Evolutionary conservation across 805 yeast genomes (phyloP), one percentile per base, ranked within the genome.

Genomic region (Spathaspora arborariae): DNA sequence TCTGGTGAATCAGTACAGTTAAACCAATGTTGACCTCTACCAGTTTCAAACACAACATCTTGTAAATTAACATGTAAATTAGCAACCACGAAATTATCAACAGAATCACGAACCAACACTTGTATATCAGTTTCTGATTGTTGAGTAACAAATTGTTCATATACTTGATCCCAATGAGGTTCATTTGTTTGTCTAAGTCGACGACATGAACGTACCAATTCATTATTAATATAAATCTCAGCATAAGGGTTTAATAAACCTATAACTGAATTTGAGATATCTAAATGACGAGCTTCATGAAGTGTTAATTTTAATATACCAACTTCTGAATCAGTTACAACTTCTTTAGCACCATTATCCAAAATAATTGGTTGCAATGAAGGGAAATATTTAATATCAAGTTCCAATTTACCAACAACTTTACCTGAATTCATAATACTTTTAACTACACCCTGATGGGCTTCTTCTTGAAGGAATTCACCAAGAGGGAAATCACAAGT

Each of bases 231-330:
- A 54, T 67, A 80, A 18, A 87, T 61, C 56, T 84, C 87, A 13
- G 90, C 90, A 62, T 77, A 82, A 22, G 94, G 85, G 59, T 84
- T 77, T 54, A 80, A 65, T 46, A 75, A 64, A 24, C 81, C 82
- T 46, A 74, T 50, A 41, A 57, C 81, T 0, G 89, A 76, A 22
- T 70, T 58, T 3, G 80, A 62, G 15, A 67, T 58, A 55, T 83
- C 85, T 59, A 87, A 70, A 41, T 77, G 72, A 43, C 70, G 73
- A 19, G 87, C 88, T 49, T 78, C 78, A 50, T 83, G 82, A 42
- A 87, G 63, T 9, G 74, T 73, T 35, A 86, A 56, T 56, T 84
- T 85, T 64, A 85, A 68, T 48, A 87, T 81, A 71, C 94, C 95
- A 44, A 81, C 80, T 55, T 85, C 89, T n/a, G 82, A 64, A 45